phyloP scores from a whole-genome alignment of 331 rosid genomes.

The Saraca asoca region DNA sequence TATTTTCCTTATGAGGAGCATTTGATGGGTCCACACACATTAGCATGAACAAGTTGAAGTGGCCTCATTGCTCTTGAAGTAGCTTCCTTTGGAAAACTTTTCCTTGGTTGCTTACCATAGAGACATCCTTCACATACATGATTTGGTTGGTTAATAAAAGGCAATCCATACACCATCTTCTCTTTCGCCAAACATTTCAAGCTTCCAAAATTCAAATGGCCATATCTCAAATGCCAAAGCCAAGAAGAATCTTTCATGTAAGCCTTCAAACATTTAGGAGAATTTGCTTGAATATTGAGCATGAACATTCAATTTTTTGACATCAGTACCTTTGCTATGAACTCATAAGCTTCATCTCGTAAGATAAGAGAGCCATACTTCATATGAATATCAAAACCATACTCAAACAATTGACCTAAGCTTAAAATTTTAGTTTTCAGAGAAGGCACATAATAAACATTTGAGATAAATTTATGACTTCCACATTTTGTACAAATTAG shows the following conservation, averaged over 20 bases:
- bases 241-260: too few relatives aligned
- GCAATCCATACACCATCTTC: neutral
- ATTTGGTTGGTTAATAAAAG: neutral
- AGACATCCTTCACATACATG: neutral
- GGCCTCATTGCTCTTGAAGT: neutral
- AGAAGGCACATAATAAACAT: too few relatives aligned
- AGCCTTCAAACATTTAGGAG: neutral
- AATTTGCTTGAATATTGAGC: too few relatives aligned
- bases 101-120: neutral
- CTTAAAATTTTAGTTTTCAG: too few relatives aligned
- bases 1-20: too few relatives aligned
- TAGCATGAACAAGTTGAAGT: neutral
- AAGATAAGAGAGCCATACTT: too few relatives aligned
- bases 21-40: neutral
- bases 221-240: neutral
- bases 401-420: too few relatives aligned
- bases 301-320: too few relatives aligned
- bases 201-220: neutral
- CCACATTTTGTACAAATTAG: neutral
- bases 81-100: neutral
- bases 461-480: too few relatives aligned
- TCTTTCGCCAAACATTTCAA: neutral
- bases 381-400: too few relatives aligned
- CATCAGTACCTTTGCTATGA: too few relatives aligned
- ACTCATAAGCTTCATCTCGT: too few relatives aligned